Evolutionary conservation across 257 asterid species (phyloP), one percentile per base, ranked within the genome.

Genomic region (Solanum pimpinellifolium): DNA sequence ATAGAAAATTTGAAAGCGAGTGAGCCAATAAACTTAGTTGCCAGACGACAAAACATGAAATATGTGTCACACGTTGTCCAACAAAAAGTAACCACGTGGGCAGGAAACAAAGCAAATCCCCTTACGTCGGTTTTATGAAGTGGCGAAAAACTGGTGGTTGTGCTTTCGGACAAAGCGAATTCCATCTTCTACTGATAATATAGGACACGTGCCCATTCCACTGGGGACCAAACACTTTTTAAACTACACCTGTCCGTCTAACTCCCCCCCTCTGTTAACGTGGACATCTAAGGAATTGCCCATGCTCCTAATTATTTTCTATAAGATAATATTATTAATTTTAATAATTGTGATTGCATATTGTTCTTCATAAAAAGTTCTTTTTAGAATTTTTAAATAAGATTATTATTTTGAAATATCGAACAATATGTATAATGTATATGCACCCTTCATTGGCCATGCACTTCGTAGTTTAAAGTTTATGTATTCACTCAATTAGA

Each of bases 71-170:
- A 47, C 42, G 68, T 47, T 14, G 66, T 27, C 85, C 85, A 80
- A 80, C 85, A 27, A 18, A 47, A 47, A 47, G 7, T 1, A 15
- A 44, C 68, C 68, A 80, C 44, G 20, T 80, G 44, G 16, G 5
- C 10, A 1, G 16, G 2, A 29, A 29, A 80, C 44, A 80, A 80
- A 47, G 65, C 44, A 46, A 46, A 80, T 80, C 42, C 42, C 84
- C 6, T 80, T 46, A 47, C 42, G n/a, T 80, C 42, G 66, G 29
- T 41, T 46, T n/a, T 76, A 23, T 86, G 87, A 88, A 66, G 91
- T 89, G 93, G 88, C 89, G 31, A 27, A 15, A 88, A 86, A 70
- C 59, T 31, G 75, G 86, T 88, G 91, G 93, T 68, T 47, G 49
- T 21, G 74, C 75, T 88, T n/a, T 25, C 12, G 41, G 60, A 49